Evolutionary conservation across 257 asterid species (phyloP).

Genomic region (Scutellaria barbata): DNA sequence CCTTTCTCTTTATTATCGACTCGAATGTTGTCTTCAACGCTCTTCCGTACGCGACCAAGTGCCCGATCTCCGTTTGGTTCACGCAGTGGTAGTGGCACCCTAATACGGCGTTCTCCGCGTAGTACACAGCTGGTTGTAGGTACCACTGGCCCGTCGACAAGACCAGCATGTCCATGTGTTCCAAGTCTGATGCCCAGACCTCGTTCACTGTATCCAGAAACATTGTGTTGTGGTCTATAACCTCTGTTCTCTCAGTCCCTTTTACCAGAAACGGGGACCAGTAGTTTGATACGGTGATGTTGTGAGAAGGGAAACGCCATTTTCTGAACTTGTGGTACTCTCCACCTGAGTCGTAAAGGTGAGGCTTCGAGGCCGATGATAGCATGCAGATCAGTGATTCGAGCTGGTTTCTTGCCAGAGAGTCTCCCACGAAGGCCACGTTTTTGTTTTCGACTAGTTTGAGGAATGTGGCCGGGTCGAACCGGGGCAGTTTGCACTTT

Average conservation of each 20-base stretch:
- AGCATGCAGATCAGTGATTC: constrained; percentile 77
- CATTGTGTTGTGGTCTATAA: constrained; percentile 46
- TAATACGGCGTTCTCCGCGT: constrained; percentile 41
- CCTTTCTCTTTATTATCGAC: constrained; percentile 36
- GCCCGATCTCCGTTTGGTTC: constrained; percentile 63
- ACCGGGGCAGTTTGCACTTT: constrained; percentile 64
- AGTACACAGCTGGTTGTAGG: constrained; percentile 54
- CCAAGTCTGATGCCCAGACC: constrained; percentile 63
- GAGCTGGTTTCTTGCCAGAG: constrained; percentile 80
- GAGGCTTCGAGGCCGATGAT: constrained; percentile 52
- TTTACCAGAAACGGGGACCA: constrained; percentile 89
- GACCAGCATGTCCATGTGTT: constrained; percentile 52
- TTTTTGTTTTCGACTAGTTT: constrained; percentile 53
- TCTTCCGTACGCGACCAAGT: constrained; percentile 54
- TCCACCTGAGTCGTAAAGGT: constrained; percentile 51
- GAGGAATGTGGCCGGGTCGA: constrained; percentile 64
- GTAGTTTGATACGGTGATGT: constrained; percentile 57
- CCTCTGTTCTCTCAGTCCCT: constrained; percentile 56
- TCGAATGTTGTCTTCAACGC: constrained; percentile 58
- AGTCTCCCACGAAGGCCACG: constrained; percentile 87
- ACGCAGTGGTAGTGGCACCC: constrained; percentile 72
- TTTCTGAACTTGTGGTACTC: constrained; percentile 68
- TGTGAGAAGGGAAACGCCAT: constrained; percentile 58
- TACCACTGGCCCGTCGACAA: constrained; percentile 76
- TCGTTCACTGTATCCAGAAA: constrained; percentile 62